Base-by-base conservation (phyloP, 2,329 filamentous ascomycete species). In the Lecanicillium sp. region DNA sequence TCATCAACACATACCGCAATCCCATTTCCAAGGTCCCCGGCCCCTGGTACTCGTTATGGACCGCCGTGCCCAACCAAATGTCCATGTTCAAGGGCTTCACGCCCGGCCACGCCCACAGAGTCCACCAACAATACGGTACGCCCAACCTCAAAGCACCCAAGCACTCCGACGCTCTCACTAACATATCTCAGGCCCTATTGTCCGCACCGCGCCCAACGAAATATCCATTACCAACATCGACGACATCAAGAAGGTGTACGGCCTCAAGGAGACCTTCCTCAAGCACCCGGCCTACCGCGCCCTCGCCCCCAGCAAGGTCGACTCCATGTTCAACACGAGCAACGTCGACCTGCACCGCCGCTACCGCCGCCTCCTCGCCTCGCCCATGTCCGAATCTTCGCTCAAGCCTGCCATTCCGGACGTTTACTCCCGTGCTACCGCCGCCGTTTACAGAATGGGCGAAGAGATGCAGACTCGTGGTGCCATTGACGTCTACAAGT, bases 401-500 rank as follows among this genome's bases (percentile, higher is more conserved):
- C 52, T 73, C 26, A 58, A 61, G 30, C 15, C 39, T 2, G 58
- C 64, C 38, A 58, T 65, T 39, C 55, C 58, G 0, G 43, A 63
- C 20, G 61, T 78, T 9, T 54, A 64, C 3, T 54, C 52, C 0
- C 68, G 66, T 15, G 62, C 69, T 1, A 55, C 62, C 0, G 52
- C 73, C 9, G 60, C 72, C 0, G 62, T 79, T 1, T 26, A 65
- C 2, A 63, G 60, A 39, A 78, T 80, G 19, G 57, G 51, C 0
- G 58, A 68, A n/a, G 74, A 79, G 40, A 65, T 69, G 51, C 48
- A 60, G 15, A 42, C 48, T 0, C 56, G 58, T 0, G 66, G 69
- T 0, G 60, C 51, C 0, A 64, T 61, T 0, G 75, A 81, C 51
- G 59, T 79, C 0, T 66, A 68, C 49, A 77, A 77, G 48, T 81